Percentiles rank a stretch among this genome's conserved stretches.
These are phyloP conservation scores for Mallotus repandus DNA, from an alignment of 441 rosid species.

Conservation along the genomic window DNA sequence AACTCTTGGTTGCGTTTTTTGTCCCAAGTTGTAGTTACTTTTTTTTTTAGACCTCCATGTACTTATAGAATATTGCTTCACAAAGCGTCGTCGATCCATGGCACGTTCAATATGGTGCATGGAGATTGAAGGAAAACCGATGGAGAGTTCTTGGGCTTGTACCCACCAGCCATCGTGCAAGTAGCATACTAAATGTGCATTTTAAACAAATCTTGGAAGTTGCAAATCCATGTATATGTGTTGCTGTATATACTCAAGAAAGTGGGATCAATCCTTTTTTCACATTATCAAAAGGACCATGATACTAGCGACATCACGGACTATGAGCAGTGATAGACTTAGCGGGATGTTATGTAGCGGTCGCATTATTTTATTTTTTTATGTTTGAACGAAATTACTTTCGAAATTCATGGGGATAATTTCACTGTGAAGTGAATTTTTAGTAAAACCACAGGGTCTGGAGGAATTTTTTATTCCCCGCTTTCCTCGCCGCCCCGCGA, in stretches of 20 bases:
- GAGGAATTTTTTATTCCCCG: no score
- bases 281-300: background rate
- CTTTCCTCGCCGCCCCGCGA: no score
- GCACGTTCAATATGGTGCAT: background rate
- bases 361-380: no score
- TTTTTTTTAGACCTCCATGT: conserved; percentile 11
- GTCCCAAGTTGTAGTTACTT: background rate
- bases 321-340: no score
- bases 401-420: no score
- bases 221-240: background rate
- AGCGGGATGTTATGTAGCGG: no score
- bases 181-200: background rate
- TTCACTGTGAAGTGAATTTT: no score
- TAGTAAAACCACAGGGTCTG: no score
- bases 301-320: no score
- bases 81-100: background rate
- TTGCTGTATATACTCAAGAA: conserved; percentile 3
- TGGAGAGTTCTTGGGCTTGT: background rate
- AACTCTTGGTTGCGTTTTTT: background rate
- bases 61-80: conserved; percentile 1
- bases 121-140: conserved; percentile 1
- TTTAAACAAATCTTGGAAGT: background rate
- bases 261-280: background rate
- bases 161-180: background rate
- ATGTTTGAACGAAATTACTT: no score